phyloP scores from a whole-genome alignment of 2,329 filamentous ascomycete species.

The Stachybotrys chlorohalonatus region DNA sequence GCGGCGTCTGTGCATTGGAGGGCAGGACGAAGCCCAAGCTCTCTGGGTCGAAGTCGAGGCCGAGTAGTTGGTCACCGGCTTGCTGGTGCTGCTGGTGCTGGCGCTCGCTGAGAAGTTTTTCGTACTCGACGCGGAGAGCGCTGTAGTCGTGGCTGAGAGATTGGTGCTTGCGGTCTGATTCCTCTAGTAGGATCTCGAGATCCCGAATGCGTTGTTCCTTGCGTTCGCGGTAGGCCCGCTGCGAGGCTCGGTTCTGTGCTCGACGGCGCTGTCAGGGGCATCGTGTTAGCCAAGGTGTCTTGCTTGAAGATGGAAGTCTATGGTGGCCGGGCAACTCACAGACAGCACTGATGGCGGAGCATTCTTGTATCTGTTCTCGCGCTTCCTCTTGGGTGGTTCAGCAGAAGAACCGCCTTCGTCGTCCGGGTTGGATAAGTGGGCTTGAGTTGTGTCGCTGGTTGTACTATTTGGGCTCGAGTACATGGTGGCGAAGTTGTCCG shows the following conservation, averaged over 20 bases:
- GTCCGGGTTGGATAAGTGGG: background rate
- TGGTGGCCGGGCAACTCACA: constrained; percentile 21
- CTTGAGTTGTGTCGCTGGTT: constrained; percentile 2
- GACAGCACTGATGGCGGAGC: constrained; percentile 39
- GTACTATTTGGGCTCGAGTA: constrained; percentile 7
- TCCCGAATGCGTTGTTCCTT: constrained; percentile 53
- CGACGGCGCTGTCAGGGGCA: constrained; percentile 14
- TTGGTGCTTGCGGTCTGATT: constrained; percentile 45
- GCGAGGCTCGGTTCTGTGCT: constrained; percentile 22
- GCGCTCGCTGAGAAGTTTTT: constrained; percentile 19
- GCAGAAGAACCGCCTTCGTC: background rate
- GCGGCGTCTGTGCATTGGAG: background rate
- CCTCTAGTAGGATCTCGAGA: constrained; percentile 46
- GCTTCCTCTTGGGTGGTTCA: constrained; percentile 32
- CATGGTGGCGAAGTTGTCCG: background rate
- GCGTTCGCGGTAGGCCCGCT: constrained; percentile 21
- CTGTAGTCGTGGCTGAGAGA: constrained; percentile 45
- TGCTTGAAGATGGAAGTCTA: background rate
- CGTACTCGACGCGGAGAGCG: constrained; percentile 35
- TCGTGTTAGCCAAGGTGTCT: background rate
- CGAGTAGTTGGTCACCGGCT: background rate
- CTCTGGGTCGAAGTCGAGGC: background rate
- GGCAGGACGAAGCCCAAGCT: background rate
- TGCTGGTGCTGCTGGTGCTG: background rate
- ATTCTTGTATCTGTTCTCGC: constrained; percentile 44